phyloP scores from a whole-genome alignment of 2,329 filamentous ascomycete species.

The Calonectria fujianensis region DNA sequence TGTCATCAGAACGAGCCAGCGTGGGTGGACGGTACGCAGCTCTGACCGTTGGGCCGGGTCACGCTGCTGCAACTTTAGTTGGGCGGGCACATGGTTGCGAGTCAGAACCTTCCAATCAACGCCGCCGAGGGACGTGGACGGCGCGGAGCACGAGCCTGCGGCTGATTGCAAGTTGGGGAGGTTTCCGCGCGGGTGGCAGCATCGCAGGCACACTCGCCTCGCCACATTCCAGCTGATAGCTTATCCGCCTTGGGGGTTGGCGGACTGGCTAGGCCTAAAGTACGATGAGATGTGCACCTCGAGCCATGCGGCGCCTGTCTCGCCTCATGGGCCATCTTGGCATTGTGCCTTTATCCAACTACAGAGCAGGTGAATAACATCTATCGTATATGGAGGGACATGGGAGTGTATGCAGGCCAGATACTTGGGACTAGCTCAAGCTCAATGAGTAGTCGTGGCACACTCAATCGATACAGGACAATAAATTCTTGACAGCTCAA shows the following conservation, averaged over 20 bases:
- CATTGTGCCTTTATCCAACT: too few relatives aligned
- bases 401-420: not conserved
- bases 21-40: not conserved
- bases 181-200: conserved; percentile 31
- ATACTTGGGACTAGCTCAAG: not conserved
- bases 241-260: conserved; percentile 3
- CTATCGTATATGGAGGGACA: not conserved
- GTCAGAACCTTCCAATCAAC: conserved; percentile 26
- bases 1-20: not conserved
- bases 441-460: not conserved
- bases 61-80: conserved; percentile 1
- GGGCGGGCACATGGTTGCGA: not conserved
- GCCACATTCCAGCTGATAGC: conserved; percentile 25
- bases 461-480: not conserved
- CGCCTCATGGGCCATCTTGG: not conserved
- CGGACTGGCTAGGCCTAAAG: conserved; percentile 13
- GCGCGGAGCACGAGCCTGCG: conserved; percentile 7
- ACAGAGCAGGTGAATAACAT: not conserved
- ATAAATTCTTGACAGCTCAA: not conserved
- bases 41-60: conserved; percentile 15
- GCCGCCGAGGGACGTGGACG: not conserved
- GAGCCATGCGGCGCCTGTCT: not conserved
- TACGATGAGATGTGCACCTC: not conserved
- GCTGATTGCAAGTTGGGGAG: conserved; percentile 25
- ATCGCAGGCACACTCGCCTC: not conserved